These are phyloP conservation scores for Eurotiales sp. DNA, from an alignment of 2,329 filamentous ascomycete species.

Conservation along the genomic window DNA sequence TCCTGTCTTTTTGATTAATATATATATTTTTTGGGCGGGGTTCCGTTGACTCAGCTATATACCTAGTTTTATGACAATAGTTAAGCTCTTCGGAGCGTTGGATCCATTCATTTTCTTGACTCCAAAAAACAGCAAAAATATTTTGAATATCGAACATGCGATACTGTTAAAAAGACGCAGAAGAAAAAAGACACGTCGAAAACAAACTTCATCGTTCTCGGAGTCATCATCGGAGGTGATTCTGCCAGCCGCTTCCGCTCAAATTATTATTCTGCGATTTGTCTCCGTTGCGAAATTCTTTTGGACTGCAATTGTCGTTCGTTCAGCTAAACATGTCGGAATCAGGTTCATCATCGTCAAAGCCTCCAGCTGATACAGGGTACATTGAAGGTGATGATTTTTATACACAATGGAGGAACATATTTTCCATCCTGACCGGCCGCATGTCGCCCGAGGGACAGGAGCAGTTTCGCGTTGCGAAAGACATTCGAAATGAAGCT, in stretches of 20 bases:
- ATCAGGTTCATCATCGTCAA: constrained; percentile 14
- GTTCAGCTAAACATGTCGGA: constrained; percentile 6
- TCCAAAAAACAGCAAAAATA: constrained; percentile 9
- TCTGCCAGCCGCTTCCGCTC: constrained; percentile 11
- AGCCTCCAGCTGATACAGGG: constrained; percentile 29
- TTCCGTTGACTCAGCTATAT: not conserved
- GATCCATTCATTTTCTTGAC: constrained; percentile 26
- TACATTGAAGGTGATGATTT: constrained; percentile 39
- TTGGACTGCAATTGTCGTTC: not conserved
- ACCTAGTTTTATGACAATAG: constrained; percentile 40
- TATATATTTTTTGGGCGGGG: not conserved
- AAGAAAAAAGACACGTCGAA: not conserved
- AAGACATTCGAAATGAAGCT: constrained; percentile 71
- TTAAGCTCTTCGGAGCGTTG: constrained; percentile 26
- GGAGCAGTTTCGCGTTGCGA: constrained; percentile 72
- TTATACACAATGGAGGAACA: constrained; percentile 67
- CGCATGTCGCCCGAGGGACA: constrained; percentile 65
- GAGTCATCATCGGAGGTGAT: constrained; percentile 11
- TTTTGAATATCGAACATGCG: not conserved
- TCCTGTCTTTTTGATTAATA: constrained; percentile 51
- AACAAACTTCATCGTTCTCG: constrained; percentile 12
- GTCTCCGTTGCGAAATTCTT: not conserved
- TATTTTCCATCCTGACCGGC: constrained; percentile 77
- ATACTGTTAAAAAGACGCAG: not conserved
- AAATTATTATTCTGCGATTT: not conserved